Evolutionary conservation across 2,329 filamentous ascomycete species (phyloP), one percentile per base, ranked within the genome.

Genomic region (Colletotrichum sp.): DNA sequence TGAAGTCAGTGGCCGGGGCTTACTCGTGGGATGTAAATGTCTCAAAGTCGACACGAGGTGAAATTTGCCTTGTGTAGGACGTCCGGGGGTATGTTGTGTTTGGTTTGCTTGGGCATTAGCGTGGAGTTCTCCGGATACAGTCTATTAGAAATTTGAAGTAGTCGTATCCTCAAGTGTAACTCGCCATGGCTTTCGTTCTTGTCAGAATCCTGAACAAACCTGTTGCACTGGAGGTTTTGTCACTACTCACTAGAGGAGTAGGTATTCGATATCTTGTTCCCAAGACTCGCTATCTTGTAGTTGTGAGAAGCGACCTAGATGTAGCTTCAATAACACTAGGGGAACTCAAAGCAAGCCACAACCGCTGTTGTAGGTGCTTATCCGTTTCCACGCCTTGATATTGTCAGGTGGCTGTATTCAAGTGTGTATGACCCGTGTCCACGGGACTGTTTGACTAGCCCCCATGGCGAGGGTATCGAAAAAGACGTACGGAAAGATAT

Each of bases 1-100:
- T 38, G 61, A 47, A 51, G 27, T 64, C 61, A 7, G 38, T 64
- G 8, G 61, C 61, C 6, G 61, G 61, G 11, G 36, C 61, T 15
- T 64, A 64, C 18, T 64, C 61, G 8, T 64, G 61, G 61, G 61
- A 64, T 31, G 61, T 64, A 29, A 33, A 61, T 18, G 16, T 33
- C 33, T 21, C 57, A 36, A 36, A 33, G 54, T 51, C 43, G 2
- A 21, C 43, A 51, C 43, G 1, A 51, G n/a, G 43, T 13, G 43
- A 21, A 6, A 51, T 51, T 11, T 51, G 43, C 6, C 18, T 21
- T 3, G 43, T 51, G 6, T 51, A 51, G 1, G 43, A 51, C 0
- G 43, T 3, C n/a, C 13, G 18, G n/a, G n/a, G 1, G 11, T 21
- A 7, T 21, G 1, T 13, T 51, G 11, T 21, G 6, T 1, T 13